Percentiles rank a stretch among this genome's conserved stretches.
Evolutionary conservation across 345 rosid genomes (phyloP).

Genomic region (Erodium maritimum): DNA sequence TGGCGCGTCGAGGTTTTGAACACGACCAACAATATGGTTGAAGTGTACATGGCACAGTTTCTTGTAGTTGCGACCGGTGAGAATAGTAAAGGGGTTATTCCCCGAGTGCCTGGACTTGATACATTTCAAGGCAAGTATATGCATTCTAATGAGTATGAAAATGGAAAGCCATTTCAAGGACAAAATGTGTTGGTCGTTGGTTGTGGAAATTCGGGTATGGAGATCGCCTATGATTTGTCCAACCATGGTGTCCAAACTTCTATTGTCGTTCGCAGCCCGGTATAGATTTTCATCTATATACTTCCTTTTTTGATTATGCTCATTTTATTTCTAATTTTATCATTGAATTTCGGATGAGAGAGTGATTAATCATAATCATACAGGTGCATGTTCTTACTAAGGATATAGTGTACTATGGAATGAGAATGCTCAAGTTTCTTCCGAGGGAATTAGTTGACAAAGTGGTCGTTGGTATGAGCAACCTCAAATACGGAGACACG

Average conservation of each 20-base stretch:
- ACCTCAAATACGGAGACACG: conserved; percentile 1
- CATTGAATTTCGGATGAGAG: too few species aligned
- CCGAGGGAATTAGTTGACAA: conserved; percentile 14
- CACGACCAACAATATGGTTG: neutral
- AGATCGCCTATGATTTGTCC: conserved; percentile 41
- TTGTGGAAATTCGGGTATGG: conserved; percentile 60
- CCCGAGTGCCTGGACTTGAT: conserved; percentile 25
- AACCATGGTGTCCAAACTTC: conserved; percentile 26
- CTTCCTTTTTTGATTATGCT: neutral
- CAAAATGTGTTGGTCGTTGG: conserved; percentile 50
- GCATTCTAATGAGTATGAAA: conserved; percentile 34
- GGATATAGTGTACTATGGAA: conserved; percentile 15
- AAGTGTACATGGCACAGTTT: conserved; percentile 24
- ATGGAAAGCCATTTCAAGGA: conserved; percentile 15
- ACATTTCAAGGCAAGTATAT: conserved; percentile 27
- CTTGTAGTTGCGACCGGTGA: conserved; percentile 46
- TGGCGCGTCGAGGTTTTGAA: conserved; percentile 33
- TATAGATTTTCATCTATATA: conserved; percentile 2
- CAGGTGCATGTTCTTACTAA: conserved; percentile 13
- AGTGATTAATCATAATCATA: too few species aligned
- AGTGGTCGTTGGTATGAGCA: conserved; percentile 3
- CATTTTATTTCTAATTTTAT: too few species aligned
- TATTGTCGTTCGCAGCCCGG: conserved; percentile 32
- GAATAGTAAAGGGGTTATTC: conserved; percentile 26
- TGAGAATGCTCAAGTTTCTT: conserved; percentile 15